A percentile compares a stretch with the other conserved stretches of the same genome.
Conservation (phyloP, 208 protist genomes). For the Trypanosoma lewisi region DNA sequence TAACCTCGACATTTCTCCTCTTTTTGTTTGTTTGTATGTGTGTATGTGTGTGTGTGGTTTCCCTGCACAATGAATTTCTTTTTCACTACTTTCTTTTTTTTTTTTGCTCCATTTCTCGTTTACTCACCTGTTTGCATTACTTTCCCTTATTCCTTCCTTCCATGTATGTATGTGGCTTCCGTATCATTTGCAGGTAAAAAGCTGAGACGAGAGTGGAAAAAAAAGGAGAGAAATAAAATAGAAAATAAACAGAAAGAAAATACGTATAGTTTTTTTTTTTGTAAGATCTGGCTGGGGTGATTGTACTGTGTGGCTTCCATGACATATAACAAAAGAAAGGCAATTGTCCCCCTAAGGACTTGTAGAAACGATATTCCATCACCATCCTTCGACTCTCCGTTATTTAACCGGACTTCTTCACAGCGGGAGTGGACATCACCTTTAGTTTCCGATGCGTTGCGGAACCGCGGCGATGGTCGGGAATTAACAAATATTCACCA, state of each 20-base stretch:
- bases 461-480: conserved; percentile 11
- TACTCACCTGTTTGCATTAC: background rate
- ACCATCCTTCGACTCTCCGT: conserved; percentile 9
- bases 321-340: conserved; percentile 10
- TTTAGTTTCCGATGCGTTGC: background rate
- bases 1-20: background rate
- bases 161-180: no score
- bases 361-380: conserved; percentile 9
- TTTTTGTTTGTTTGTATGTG: no score
- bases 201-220: no score
- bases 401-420: conserved; percentile 15
- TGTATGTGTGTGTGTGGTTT: no score
- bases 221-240: no score
- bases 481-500: conserved; percentile 13
- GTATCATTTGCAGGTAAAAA: no score
- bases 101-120: background rate
- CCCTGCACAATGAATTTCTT: background rate
- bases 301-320: conserved; percentile 2
- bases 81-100: background rate
- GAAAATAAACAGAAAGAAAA: background rate
- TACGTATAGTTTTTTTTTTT: background rate
- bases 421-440: conserved; percentile 6
- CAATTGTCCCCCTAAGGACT: background rate
- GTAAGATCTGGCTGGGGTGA: no score
- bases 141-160: no score